Evolutionary conservation across 208 protist genomes (phyloP).

Genomic region (Crithidia expoeki): DNA sequence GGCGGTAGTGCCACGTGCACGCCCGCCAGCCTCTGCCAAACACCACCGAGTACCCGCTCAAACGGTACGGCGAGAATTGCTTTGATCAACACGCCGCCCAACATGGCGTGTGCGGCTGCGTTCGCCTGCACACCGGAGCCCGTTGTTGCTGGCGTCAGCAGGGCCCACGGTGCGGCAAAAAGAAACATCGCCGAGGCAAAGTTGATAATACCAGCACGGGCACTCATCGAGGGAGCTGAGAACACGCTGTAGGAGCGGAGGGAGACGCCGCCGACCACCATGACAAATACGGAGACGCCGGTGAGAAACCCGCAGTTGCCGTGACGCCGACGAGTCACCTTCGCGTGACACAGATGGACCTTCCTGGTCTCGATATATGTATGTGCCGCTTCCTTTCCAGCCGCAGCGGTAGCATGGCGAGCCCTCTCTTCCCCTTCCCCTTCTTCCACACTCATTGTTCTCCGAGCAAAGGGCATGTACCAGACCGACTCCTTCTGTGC

Average conservation of each 20-base stretch:
- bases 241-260: constrained; percentile 22
- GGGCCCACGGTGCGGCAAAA: constrained; percentile 37
- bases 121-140: constrained; percentile 10
- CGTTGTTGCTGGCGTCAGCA: constrained; percentile 26
- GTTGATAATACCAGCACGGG: constrained; percentile 14
- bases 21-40: constrained; percentile 29
- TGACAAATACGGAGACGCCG: constrained; percentile 1
- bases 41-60: constrained; percentile 30
- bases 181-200: constrained; percentile 32
- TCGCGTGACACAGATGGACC: constrained; percentile 7
- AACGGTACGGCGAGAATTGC: constrained; percentile 40
- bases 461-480: constrained; percentile 22
- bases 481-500: constrained; percentile 34
- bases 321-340: constrained; percentile 11
- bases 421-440: not conserved
- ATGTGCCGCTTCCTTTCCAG: constrained; percentile 3
- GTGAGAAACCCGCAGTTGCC: constrained; percentile 16
- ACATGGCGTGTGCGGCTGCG: constrained; percentile 28
- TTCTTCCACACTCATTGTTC: not conserved
- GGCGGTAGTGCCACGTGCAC: constrained; percentile 22
- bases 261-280: constrained; percentile 26
- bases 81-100: constrained; percentile 33
- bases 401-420: not conserved
- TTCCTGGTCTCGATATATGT: not conserved
- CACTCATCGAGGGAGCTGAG: not conserved